phyloP scores from a whole-genome alignment of 2,329 filamentous ascomycete species.

The Hypocreales sp. region DNA sequence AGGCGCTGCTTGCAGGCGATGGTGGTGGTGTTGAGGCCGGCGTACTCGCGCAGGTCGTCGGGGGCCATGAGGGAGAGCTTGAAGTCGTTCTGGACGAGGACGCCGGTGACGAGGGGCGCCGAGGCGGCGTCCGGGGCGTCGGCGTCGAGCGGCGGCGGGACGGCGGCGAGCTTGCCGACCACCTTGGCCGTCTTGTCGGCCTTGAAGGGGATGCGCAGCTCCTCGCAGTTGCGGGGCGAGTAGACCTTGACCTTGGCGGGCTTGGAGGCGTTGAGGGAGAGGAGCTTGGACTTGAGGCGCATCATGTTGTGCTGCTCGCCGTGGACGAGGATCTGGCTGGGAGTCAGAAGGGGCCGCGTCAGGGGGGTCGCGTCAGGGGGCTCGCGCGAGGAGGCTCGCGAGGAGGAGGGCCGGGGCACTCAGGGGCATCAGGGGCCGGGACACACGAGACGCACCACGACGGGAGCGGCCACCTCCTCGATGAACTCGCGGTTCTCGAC shows the following conservation, averaged over 20 bases:
- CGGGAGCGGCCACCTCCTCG: conserved; percentile 79
- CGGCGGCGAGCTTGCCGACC: conserved; percentile 78
- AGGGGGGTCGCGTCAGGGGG: no score
- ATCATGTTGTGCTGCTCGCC: conserved; percentile 98
- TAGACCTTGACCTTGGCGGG: conserved; percentile 76
- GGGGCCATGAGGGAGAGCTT: conserved; percentile 95
- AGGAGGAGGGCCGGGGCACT: no score
- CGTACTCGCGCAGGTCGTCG: conserved; percentile 89
- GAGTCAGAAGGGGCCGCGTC: no score
- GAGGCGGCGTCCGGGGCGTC: conserved; percentile 15
- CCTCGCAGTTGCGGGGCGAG: conserved; percentile 88
- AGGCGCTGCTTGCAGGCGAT: conserved; percentile 87
- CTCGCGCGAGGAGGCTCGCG: no score
- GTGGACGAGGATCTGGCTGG: conserved; percentile 71
- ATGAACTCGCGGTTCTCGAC: conserved; percentile 95
- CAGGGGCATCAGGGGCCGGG: no score
- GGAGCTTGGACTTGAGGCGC: conserved; percentile 82
- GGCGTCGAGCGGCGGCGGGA: conserved; percentile 45
- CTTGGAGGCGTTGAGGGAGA: conserved; percentile 80
- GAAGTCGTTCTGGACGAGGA: conserved; percentile 94
- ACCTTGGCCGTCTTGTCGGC: conserved; percentile 93
- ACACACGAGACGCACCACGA: conserved; percentile 66
- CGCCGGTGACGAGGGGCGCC: conserved; percentile 58
- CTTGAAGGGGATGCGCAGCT: conserved; percentile 87
- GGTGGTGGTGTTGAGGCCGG: conserved; percentile 88